phyloP scores from a whole-genome alignment of 805 yeast genomes.

The Suhomyces faveliae region DNA sequence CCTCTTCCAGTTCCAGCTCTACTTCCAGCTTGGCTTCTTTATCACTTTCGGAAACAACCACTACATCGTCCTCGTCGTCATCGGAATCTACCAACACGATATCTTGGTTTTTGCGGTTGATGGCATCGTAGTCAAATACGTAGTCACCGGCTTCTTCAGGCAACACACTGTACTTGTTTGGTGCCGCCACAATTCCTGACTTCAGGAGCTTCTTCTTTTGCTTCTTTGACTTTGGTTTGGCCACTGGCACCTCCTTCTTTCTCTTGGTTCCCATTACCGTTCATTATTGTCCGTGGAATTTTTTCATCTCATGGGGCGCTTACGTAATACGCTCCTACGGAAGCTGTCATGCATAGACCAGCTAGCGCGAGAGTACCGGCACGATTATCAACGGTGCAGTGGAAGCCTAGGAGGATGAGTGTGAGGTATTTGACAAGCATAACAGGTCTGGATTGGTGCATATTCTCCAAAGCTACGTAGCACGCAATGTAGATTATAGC shows the following conservation, averaged over 20 bases:
- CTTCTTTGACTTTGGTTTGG: constrained; percentile 20
- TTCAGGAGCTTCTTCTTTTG: constrained; percentile 20
- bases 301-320: background rate
- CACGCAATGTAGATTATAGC: background rate
- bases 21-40: constrained; percentile 4
- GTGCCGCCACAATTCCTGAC: constrained; percentile 10
- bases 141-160: constrained; percentile 16
- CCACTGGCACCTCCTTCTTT: constrained; percentile 11
- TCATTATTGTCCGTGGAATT: background rate
- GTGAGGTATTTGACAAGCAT: background rate
- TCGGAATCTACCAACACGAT: constrained; percentile 33
- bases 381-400: no score
- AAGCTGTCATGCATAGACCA: background rate
- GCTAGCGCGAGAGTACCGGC: background rate
- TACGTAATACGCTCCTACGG: background rate
- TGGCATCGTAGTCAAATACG: constrained; percentile 20
- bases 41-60: constrained; percentile 18
- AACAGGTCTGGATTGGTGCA: background rate
- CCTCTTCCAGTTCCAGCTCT: constrained; percentile 4
- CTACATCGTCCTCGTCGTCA: constrained; percentile 18
- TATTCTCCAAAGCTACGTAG: background rate
- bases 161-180: constrained; percentile 24
- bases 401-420: background rate
- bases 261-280: constrained; percentile 12
- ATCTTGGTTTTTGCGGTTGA: constrained; percentile 17